phyloP scores from a whole-genome alignment of 2,329 filamentous ascomycete genomes.

The Teratosphaeria pseudoeucalypti region DNA sequence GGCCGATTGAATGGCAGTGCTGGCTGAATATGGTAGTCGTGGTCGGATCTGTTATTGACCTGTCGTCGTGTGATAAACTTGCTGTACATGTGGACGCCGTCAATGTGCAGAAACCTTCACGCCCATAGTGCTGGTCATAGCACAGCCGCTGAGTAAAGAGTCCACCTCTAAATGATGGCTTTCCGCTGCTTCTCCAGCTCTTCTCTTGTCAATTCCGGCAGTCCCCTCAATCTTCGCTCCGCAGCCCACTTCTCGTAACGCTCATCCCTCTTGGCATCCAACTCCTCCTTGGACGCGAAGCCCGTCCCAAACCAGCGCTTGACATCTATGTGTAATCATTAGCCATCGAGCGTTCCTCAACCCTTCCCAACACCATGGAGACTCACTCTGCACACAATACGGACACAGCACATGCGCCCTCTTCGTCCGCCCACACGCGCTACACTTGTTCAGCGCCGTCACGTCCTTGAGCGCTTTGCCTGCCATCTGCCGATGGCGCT shows the following conservation, averaged over 20 bases:
- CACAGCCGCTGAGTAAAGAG: background rate
- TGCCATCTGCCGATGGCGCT: slow-evolving; percentile 84
- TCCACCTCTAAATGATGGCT: background rate
- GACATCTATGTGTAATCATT: slow-evolving; percentile 15
- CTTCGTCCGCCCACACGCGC: slow-evolving; percentile 79
- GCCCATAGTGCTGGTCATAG: background rate
- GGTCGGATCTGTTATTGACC: no score
- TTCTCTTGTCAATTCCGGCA: background rate
- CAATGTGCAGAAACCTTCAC: background rate
- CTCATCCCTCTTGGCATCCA: slow-evolving; percentile 13
- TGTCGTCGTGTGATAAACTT: no score
- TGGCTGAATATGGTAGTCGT: no score
- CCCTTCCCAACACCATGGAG: background rate
- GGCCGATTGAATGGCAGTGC: no score
- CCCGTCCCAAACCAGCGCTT: slow-evolving; percentile 26
- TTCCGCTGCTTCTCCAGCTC: background rate
- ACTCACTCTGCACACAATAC: slow-evolving; percentile 72
- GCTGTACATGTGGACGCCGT: no score
- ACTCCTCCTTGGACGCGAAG: slow-evolving; percentile 20
- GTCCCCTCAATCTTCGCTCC: slow-evolving; percentile 11
- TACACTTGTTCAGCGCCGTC: slow-evolving; percentile 75
- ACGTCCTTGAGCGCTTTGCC: slow-evolving; percentile 92
- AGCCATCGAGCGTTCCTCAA: background rate
- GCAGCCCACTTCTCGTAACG: slow-evolving; percentile 16
- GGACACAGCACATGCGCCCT: slow-evolving; percentile 81